A percentile compares a stretch with the other conserved stretches of the same genome.
phyloP scores from a whole-genome alignment of 2,329 filamentous ascomycete species.

The Botrytis aclada region DNA sequence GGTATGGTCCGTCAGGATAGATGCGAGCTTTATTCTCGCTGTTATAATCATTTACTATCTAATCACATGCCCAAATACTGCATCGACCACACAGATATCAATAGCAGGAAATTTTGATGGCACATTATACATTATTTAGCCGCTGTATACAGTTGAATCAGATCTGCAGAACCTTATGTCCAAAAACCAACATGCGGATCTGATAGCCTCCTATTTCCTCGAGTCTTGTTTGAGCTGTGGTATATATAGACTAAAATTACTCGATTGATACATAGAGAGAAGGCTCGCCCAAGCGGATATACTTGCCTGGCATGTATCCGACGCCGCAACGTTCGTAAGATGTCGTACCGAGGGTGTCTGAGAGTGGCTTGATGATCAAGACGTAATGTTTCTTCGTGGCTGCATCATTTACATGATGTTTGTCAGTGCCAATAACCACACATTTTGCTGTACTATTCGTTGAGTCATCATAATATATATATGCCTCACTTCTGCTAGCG shows the following conservation, averaged over 20 bases:
- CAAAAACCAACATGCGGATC: background rate
- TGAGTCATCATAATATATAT: background rate
- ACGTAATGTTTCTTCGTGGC: background rate
- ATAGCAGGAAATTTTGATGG: background rate
- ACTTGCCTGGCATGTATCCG: background rate
- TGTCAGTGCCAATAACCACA: background rate
- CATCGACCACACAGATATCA: background rate
- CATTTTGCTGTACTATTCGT: background rate
- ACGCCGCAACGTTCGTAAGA: conserved; percentile 4
- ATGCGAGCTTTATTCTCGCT: background rate
- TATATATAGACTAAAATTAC: background rate
- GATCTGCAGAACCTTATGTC: background rate
- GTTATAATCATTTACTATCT: background rate
- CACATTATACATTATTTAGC: background rate
- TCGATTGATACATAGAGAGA: background rate
- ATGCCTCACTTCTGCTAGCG: background rate
- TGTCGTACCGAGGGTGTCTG: background rate
- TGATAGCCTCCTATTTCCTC: too few relatives aligned
- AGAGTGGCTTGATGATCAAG: conserved; percentile 1
- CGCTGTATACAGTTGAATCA: background rate
- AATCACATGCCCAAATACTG: background rate
- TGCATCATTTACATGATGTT: background rate
- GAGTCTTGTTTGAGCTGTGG: background rate
- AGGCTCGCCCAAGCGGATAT: background rate
- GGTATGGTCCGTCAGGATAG: background rate